Percentiles rank a stretch among this genome's conserved stretches.
These are phyloP conservation scores for Wallemia mellicola DNA, from an alignment of 1,284 basidiomycete genomes.

Conservation along the genomic window DNA sequence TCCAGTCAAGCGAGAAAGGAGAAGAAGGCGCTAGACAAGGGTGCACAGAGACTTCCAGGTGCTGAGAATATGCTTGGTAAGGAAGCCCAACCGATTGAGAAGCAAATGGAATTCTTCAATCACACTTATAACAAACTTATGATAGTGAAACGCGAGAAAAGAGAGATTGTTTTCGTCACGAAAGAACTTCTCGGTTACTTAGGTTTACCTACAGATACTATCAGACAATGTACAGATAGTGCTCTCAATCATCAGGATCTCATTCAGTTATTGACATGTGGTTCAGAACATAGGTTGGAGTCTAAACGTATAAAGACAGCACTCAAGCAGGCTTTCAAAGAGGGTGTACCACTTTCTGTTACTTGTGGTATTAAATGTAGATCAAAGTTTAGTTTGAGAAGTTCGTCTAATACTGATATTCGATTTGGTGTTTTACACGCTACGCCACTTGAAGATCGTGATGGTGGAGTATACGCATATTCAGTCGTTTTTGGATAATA, in stretches of 20 bases:
- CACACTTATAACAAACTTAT: not conserved
- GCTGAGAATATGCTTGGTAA: not conserved
- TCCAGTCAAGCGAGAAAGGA: not conserved
- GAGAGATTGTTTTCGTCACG: not conserved
- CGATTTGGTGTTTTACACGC: not conserved
- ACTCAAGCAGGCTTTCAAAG: not conserved
- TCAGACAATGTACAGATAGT: not conserved
- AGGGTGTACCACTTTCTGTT: not conserved
- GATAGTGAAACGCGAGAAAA: not conserved
- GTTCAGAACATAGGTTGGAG: not conserved
- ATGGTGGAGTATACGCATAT: not conserved
- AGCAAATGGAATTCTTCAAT: constrained; percentile 1
- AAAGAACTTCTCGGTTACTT: not conserved
- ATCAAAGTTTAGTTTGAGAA: not conserved
- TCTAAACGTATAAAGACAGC: not conserved
- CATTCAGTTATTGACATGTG: not conserved
- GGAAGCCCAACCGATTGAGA: not conserved
- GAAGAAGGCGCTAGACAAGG: not conserved
- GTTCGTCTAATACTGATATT: not conserved
- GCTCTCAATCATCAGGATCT: not conserved
- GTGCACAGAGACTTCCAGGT: not conserved
- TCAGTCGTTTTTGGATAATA: not conserved
- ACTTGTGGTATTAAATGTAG: not conserved
- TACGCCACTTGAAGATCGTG: not conserved
- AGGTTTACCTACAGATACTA: not conserved